Base-by-base conservation (phyloP, 1,284 basidiomycete genomes). In the Pseudozyma sp. region DNA sequence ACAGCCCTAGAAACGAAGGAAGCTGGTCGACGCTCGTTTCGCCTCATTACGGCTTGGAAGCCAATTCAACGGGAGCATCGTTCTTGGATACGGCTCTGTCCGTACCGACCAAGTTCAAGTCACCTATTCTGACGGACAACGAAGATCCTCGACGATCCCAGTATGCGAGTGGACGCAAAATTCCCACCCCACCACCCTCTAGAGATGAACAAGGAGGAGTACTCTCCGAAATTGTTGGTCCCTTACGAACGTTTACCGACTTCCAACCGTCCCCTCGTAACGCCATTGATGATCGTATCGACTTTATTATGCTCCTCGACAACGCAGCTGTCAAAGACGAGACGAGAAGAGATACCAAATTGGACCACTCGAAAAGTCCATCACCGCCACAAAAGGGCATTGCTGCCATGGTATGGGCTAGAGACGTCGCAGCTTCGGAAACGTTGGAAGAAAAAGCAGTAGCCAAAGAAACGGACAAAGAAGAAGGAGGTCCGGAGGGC, bases 11-110 rank as follows among this genome's bases (percentile, higher is more conserved):
- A 13, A 73, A 71, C 38, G 73, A 80, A 49, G 59, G 56, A 2
- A 52, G 48, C 34, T 78, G 78, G 76, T 60, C 64, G 7, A 70
- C 61, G 1, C 70, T 80, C 35, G 76, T 78, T 39, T 66, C 70
- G 3, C 70, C 73, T 5, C 68, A 74, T 13, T 79, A 79, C 45
- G 59, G 47, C 1, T 10, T 74, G 0, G 31, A 57, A 3, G 54
- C 58, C 8, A 70, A 72, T 21, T 59, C 59, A 9, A 50, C 52
- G 16, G 67, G 59, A 11, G 18, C 58, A 11, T 59, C 60, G 5
- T 77, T 77, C 52, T 50, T 77, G 31, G 75, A 77, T 48, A 69
- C 67, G 1, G 75, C 70, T 2, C 51, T 77, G 12, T 75, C 71
- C 0, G 55, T 77, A 4, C 76, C 71, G 2, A 74, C 71, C 9